Base-by-base conservation (phyloP, 78 protist species). In the Anaeramoeba flamelloides region DNA sequence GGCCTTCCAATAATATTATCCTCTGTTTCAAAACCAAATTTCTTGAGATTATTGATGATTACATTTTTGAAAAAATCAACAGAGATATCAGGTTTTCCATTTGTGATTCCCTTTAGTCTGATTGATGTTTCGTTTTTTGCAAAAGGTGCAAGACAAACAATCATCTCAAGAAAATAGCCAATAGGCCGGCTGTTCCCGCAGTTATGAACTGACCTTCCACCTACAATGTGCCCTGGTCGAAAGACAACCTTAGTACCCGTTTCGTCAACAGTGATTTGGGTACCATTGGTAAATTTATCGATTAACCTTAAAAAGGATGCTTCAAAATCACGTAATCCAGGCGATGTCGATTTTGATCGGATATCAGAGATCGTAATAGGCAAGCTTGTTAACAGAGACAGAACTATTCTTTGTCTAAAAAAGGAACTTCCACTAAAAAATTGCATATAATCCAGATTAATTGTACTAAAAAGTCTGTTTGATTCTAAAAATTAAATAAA, bases 21-120 rank as follows among this genome's bases (percentile, higher is more conserved):
- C n/a, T n/a, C n/a, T n/a, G 86, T 92, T 2, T 79, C 86, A 12
- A 92, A n/a, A 38, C 98, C 98, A 75, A 93, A 92, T 32, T 77
- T 78, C n/a, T 76, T 75, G 34, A 94, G 83, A 36, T 85, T 17
- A 26, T 92, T 94, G 38, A 95, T 53, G 26, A 91, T 86, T 26
- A 88, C 92, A 0, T 93, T 90, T 8, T 97, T 85, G 0, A 95
- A 22, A 36, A 79, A 32, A 78, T 95, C 98, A 4, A 93, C 92
- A 80, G 0, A 80, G 26, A 34, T 32, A 0, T 83, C 53, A 0
- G 12, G 34, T 81, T 2, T 22, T 82, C n/a, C n/a, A 1, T 77
- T 81, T n/a, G 84, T 81, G 12, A 81, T 1, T 26, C 85, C 86
- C 36, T 2, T 64, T 12, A 95, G 84, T 1, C 86, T 86, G 26